These are phyloP conservation scores for Debaryomyces udenii DNA, from an alignment of 1,139 yeast genomes.

Conservation along the genomic window DNA sequence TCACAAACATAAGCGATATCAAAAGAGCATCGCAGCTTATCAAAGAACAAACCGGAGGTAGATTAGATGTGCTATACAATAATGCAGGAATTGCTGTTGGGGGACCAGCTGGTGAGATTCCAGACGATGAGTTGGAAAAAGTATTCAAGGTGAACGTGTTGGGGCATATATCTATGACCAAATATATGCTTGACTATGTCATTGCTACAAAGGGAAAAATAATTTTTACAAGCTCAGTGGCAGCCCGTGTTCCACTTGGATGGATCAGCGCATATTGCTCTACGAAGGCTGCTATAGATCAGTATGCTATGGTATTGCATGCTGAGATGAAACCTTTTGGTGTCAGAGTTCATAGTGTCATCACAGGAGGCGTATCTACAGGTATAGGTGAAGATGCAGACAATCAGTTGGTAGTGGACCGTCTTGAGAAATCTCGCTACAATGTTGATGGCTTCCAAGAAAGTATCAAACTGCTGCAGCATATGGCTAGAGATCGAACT, in stretches of 20 bases:
- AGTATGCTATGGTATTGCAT: slow-evolving; percentile 26
- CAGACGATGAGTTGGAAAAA: slow-evolving; percentile 25
- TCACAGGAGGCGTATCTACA: slow-evolving; percentile 47
- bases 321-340: slow-evolving; percentile 37
- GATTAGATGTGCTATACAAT: slow-evolving; percentile 34
- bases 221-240: slow-evolving; percentile 40
- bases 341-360: slow-evolving; percentile 38
- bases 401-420: slow-evolving; percentile 19
- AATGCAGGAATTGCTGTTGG: slow-evolving; percentile 37
- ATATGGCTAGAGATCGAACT: slow-evolving; percentile 30
- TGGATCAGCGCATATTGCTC: slow-evolving; percentile 39
- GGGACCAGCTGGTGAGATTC: slow-evolving; percentile 38
- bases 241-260: slow-evolving; percentile 37
- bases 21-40: slow-evolving; percentile 26
- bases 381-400: slow-evolving; percentile 21
- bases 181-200: slow-evolving; percentile 32
- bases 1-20: slow-evolving; percentile 33
- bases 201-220: slow-evolving; percentile 38
- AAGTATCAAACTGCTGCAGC: slow-evolving; percentile 25
- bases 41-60: slow-evolving; percentile 28
- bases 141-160: slow-evolving; percentile 38
- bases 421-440: slow-evolving; percentile 20
- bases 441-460: slow-evolving; percentile 34
- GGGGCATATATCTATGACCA: slow-evolving; percentile 43
- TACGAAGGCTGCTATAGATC: slow-evolving; percentile 36